Evolutionary conservation across 108 stramenopile genomes (phyloP), one percentile per base, ranked within the genome.

Genomic region (Skeletonema menzelii): DNA sequence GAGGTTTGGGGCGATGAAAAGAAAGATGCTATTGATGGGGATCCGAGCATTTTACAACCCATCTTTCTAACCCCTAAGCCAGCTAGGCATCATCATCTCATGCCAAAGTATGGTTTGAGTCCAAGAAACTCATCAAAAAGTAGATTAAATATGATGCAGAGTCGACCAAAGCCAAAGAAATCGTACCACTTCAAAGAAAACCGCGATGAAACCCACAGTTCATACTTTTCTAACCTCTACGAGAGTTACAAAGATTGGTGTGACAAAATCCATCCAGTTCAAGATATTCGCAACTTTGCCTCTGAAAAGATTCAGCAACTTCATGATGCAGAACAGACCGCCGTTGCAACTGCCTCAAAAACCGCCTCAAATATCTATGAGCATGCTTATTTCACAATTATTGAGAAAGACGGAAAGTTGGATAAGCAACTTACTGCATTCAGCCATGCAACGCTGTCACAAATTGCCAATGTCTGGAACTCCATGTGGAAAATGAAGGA

Each of bases 201-300:
- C 28, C 75, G 64, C n/a, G 76, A 87, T 59, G 70, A 73, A 30
- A 66, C 80, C 13, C 88, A 85, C 22, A 53, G 20, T 22, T 88
- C 82, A 27, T 89, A 84, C 67, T 95, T 95, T 69, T 87, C 94
- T 24, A 85, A 88, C 56, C 79, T 95, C 8, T 92, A 88, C 60
- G 91, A 92, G 61, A 84, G 83, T 40, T 91, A 91, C 58, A 86
- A 83, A 67, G 73, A 79, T 35, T 84, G 85, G 38, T 90, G 89
- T 63, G 86, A 89, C 15, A 72, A 82, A 59, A 85, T 88, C 68
- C 68, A 88, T 65, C 84, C 91, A 53, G 83, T 89, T 2, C 84
- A 88, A 74, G 88, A 91, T 44, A 76, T 94, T 40, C 77, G 86
- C 26, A 85, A 83, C 28, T 80, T 86, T 63, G 74, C 91, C 27